phyloP scores from a whole-genome alignment of 2,329 filamentous ascomycete genomes.

The Elsinoe batatas region DNA sequence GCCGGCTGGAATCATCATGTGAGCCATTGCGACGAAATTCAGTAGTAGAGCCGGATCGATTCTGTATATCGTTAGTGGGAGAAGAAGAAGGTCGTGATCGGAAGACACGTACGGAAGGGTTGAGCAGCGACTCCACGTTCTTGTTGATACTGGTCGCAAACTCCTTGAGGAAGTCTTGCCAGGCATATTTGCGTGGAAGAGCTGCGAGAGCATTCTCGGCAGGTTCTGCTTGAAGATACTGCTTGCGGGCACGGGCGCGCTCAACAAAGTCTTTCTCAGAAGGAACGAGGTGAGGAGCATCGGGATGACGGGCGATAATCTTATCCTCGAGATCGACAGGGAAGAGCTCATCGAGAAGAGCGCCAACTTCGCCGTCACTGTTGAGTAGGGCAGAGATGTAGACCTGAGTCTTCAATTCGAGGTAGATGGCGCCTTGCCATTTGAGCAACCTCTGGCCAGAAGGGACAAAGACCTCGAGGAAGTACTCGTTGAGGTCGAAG shows the following conservation, averaged over 20 bases:
- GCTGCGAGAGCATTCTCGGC: constrained; percentile 32
- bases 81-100: background rate
- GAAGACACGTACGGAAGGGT: constrained; percentile 19
- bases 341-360: constrained; percentile 51
- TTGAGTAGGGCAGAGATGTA: constrained; percentile 53
- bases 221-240: constrained; percentile 46
- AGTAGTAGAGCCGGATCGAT: background rate
- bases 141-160: constrained; percentile 50
- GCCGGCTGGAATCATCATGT: background rate
- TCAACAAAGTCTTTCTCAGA: constrained; percentile 52
- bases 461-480: constrained; percentile 54
- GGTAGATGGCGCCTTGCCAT: constrained; percentile 50
- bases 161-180: constrained; percentile 53
- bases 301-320: constrained; percentile 45
- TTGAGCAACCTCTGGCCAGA: constrained; percentile 49
- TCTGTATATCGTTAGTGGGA: background rate
- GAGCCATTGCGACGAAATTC: background rate
- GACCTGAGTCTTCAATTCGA: constrained; percentile 58
- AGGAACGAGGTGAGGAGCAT: constrained; percentile 43
- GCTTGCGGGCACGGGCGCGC: constrained; percentile 43
- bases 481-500: constrained; percentile 52
- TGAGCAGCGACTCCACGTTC: constrained; percentile 40
- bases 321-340: constrained; percentile 46
- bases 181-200: constrained; percentile 51
- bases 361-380: constrained; percentile 44